Base-by-base conservation (phyloP, 2,329 filamentous ascomycete species). In the Aureobasidium sp. region DNA sequence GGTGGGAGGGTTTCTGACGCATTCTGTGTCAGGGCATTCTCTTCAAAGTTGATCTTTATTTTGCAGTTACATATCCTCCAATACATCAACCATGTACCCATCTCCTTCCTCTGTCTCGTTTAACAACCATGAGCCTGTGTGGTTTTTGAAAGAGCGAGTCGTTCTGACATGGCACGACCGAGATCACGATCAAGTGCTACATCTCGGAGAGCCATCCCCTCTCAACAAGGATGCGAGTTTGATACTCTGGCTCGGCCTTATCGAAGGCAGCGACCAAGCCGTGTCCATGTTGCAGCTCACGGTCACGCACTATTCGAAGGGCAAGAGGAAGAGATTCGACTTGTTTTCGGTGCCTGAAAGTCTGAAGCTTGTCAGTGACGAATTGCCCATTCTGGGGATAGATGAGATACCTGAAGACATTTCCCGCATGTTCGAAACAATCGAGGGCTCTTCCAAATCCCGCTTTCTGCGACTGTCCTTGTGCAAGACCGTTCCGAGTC, bases 1-100 rank as follows among this genome's bases (percentile, higher is more conserved):
- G 59, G 59, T 48, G 59, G 59, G 59, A 40, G 59, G 59, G 59
- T 54, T 56, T 52, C 49, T 48, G 49, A 61, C 42, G 39, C 58
- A n/a, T 52, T 19, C 48, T n/a, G 39, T 40, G 60, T 61, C 33
- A 29, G 39, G 60, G 60, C 52, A 33, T 50, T 60, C 58, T 44
- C 58, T 52, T 33, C 19, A 52, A 22, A 39, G n/a, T 39, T 37
- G 27, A 31, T 44, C 15, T 37, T 22, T 19, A 12, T 37, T 29
- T 42, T 29, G 39, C 47, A 61, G 48, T 35, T 33, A 39, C 37
- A 29, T 33, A 42, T 39, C 49, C 14, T 4, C 35, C 45, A 50
- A 35, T 29, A 42, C 47, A 40, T 54, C 27, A 40, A 61, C 27
- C 37, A 45, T 37, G 19, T 61, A 54, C 27, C 24, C 17, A 19